These are phyloP conservation scores for Infundibulicybe gibba DNA, from an alignment of 768 basidiomycete genomes.

Conservation along the genomic window DNA sequence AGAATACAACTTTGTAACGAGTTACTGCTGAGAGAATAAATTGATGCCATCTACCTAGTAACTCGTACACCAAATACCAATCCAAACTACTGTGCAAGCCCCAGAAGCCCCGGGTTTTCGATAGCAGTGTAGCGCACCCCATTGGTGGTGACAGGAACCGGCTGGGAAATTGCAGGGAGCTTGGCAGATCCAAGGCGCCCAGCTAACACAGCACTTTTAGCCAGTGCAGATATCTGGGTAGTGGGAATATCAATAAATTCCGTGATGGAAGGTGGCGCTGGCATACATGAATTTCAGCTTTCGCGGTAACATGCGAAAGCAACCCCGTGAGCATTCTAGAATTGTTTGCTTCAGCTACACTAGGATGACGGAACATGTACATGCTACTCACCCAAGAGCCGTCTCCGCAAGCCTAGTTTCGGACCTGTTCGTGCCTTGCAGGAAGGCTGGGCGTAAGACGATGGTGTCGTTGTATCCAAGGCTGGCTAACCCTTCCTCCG, in stretches of 20 bases:
- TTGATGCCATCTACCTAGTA: too few relatives aligned
- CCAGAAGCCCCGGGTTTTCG: neutral
- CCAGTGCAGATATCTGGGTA: neutral
- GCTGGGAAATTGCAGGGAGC: neutral
- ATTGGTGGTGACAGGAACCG: neutral
- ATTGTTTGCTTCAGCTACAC: constrained; percentile 11
- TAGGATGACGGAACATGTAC: neutral
- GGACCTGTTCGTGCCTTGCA: constrained; percentile 44
- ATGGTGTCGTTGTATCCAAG: constrained; percentile 72
- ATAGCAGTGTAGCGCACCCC: neutral
- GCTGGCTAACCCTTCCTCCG: constrained; percentile 62
- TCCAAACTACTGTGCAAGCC: neutral
- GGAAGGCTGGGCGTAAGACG: constrained; percentile 60
- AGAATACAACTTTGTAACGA: too few relatives aligned
- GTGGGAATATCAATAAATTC: neutral
- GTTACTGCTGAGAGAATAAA: too few relatives aligned
- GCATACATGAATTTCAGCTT: constrained; percentile 42
- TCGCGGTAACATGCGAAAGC: constrained; percentile 32
- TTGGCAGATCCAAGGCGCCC: neutral
- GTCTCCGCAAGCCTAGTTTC: constrained; percentile 37
- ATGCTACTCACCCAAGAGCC: constrained; percentile 33
- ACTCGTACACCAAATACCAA: too few relatives aligned
- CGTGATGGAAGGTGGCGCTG: neutral
- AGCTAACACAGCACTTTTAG: neutral
- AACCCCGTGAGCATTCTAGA: constrained; percentile 28